Evolutionary conservation across 371 early-diverging fungal genomes (phyloP), one percentile per base, ranked within the genome.

Genomic region (Lichtheimia ornata): DNA sequence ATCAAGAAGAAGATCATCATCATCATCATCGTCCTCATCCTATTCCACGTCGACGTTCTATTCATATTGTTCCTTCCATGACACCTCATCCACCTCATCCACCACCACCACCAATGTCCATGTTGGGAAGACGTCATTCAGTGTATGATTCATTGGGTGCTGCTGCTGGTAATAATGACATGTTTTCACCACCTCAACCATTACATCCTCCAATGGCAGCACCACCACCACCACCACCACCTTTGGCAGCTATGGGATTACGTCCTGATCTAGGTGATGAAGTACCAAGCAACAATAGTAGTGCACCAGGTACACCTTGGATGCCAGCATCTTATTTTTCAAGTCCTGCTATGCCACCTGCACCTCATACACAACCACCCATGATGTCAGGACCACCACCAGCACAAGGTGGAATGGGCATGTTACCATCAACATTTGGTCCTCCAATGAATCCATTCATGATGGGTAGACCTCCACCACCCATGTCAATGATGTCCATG

Each of bases 291-390:
- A 56, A 56, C 27, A 45, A 56, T 42, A 42, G 27, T 27, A 56
- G 45, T 56, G 57, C 45, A 24, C 57, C 57, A n/a, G 45, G 57
- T 4, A 59, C 53, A n/a, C 60, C 53, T 6, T 59, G 60, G 60
- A 59, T 59, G 60, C 60, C 60, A 15, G 60, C 60, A 14, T 59
- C 60, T 44, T 59, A 52, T 52, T 59, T 59, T 27, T 52, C 60
- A 51, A 59, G 53, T 28, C 57, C 57, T 17, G 17, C 60, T 11
- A 12, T 25, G 18, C 43, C 44, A 9, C 56, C 43, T 44, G 15
- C 44, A 12, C 56, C 56, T 43, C 57, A 56, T 14, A 25, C 9
- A 15, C 55, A 28, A 40, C 54, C 27, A 6, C 27, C n/a, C n/a
- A 42, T 55, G 56, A 55, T 55, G 56, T 42, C 56, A 2, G 43